These are phyloP conservation scores for Lachnellula occidentalis DNA, from an alignment of 2,329 filamentous ascomycete species.

Conservation along the genomic window DNA sequence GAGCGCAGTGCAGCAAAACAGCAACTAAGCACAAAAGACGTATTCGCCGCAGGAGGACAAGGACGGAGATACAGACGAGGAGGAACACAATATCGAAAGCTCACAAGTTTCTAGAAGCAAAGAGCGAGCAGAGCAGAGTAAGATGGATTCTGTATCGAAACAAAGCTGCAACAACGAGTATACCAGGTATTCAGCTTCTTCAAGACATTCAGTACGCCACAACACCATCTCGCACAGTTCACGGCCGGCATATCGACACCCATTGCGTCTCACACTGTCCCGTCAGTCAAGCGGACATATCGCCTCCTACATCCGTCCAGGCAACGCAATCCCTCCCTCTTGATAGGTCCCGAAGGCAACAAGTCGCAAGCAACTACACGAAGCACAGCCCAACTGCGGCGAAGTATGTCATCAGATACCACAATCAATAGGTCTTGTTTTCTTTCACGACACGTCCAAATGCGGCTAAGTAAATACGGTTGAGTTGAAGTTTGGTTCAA, in stretches of 20 bases:
- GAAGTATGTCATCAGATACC: background rate
- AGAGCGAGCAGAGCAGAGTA: background rate
- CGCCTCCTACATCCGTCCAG: constrained; percentile 2
- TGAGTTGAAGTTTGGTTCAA: no score
- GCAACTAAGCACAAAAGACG: background rate
- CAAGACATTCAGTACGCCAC: background rate
- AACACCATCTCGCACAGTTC: background rate
- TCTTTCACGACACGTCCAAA: no score
- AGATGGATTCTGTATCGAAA: background rate
- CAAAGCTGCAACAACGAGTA: no score
- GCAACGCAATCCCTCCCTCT: constrained; percentile 7
- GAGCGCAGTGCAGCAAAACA: no score
- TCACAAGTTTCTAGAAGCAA: no score
- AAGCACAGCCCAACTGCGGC: constrained; percentile 4
- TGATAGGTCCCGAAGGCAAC: background rate
- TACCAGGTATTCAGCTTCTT: no score
- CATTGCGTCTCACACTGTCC: background rate
- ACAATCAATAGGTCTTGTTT: no score
- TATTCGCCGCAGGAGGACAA: background rate
- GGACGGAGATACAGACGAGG: background rate
- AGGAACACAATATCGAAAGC: background rate
- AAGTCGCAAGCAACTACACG: constrained; percentile 1
- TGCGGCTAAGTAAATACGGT: no score
- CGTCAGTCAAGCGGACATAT: no score
- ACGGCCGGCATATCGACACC: background rate